Conservation (phyloP, 495 filamentous ascomycete genomes). For the Cercophora scortea region DNA sequence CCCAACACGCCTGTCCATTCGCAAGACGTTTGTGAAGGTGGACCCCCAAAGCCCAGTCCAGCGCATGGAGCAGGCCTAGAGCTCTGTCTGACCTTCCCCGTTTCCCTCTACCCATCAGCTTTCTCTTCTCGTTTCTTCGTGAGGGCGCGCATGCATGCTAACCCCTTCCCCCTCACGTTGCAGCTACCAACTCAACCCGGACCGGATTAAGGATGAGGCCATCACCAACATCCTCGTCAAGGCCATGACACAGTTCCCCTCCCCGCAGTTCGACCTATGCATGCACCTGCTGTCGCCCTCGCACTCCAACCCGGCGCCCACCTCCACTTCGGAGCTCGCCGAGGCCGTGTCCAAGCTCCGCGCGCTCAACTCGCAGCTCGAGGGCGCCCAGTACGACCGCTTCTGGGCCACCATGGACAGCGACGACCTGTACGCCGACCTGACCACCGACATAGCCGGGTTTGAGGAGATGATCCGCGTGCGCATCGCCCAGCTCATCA, state of each 20-base stretch:
- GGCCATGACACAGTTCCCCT: slow-evolving; percentile 93
- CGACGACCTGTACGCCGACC: slow-evolving; percentile 93
- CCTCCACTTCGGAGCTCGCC: slow-evolving; percentile 50
- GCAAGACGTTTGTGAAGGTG: too few species aligned
- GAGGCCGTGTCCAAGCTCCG: slow-evolving; percentile 89
- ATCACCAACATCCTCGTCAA: slow-evolving; percentile 99
- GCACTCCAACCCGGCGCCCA: slow-evolving; percentile 29
- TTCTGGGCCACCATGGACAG: slow-evolving; percentile 93
- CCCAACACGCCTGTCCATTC: too few species aligned
- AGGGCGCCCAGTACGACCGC: slow-evolving; percentile 71
- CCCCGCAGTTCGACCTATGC: slow-evolving; percentile 87
- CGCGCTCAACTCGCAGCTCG: slow-evolving; percentile 74
- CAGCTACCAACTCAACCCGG: slow-evolving; percentile 99
- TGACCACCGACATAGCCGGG: slow-evolving; percentile 86
- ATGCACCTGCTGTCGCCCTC: slow-evolving; percentile 73
- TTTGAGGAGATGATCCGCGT: slow-evolving; percentile 96
- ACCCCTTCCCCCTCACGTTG: slow-evolving; percentile 1
- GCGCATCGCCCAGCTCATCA: slow-evolving; percentile 81
- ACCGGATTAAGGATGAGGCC: slow-evolving; percentile 91
- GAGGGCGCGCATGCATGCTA: neutral
- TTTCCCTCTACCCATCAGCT: neutral
- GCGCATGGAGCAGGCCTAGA: slow-evolving; percentile 44
- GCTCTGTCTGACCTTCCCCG: slow-evolving; percentile 47
- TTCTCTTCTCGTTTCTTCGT: neutral
- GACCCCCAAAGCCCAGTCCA: too few species aligned